Evolutionary conservation across 495 filamentous ascomycete genomes (phyloP).

Genomic region (Penicillium arizonense): DNA sequence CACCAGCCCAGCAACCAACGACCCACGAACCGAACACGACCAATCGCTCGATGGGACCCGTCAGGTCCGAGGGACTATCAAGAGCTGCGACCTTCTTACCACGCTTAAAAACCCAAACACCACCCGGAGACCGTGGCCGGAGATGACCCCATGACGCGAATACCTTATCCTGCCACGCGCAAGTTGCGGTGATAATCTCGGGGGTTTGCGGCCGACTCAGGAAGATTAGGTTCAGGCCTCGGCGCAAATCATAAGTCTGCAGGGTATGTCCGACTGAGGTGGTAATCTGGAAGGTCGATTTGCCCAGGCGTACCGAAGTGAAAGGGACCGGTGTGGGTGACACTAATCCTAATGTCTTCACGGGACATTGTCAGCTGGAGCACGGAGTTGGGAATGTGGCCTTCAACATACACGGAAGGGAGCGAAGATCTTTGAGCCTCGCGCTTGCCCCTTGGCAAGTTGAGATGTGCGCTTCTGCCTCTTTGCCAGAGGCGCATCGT

Average conservation of each 20-base stretch:
- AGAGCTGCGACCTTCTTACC: slow-evolving; percentile 83
- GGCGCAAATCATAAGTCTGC: slow-evolving; percentile 91
- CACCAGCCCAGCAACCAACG: slow-evolving; percentile 70
- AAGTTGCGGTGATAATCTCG: slow-evolving; percentile 77
- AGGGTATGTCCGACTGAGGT: slow-evolving; percentile 86
- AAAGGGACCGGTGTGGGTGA: slow-evolving; percentile 89
- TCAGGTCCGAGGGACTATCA: slow-evolving; percentile 55
- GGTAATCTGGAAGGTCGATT: slow-evolving; percentile 94
- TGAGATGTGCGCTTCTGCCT: slow-evolving; percentile 56
- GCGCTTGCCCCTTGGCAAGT: slow-evolving; percentile 26
- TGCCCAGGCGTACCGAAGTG: slow-evolving; percentile 81
- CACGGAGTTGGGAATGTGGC: neutral
- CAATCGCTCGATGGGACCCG: slow-evolving; percentile 72
- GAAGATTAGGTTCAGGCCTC: slow-evolving; percentile 87
- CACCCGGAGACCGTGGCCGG: slow-evolving; percentile 47
- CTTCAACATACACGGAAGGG: slow-evolving; percentile 74
- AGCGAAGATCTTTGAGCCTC: slow-evolving; percentile 76
- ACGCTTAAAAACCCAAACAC: slow-evolving; percentile 91
- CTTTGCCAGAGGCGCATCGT: slow-evolving; percentile 59
- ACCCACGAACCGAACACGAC: slow-evolving; percentile 90
- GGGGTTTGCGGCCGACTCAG: slow-evolving; percentile 88
- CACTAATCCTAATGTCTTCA: slow-evolving; percentile 84
- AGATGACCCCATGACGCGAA: slow-evolving; percentile 80
- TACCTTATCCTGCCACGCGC: slow-evolving; percentile 82
- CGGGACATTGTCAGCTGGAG: slow-evolving; percentile 3